Evolutionary conservation across 352 stramenopile genomes (phyloP), one percentile per base, ranked within the genome.

Genomic region (Phytophthora sojae): DNA sequence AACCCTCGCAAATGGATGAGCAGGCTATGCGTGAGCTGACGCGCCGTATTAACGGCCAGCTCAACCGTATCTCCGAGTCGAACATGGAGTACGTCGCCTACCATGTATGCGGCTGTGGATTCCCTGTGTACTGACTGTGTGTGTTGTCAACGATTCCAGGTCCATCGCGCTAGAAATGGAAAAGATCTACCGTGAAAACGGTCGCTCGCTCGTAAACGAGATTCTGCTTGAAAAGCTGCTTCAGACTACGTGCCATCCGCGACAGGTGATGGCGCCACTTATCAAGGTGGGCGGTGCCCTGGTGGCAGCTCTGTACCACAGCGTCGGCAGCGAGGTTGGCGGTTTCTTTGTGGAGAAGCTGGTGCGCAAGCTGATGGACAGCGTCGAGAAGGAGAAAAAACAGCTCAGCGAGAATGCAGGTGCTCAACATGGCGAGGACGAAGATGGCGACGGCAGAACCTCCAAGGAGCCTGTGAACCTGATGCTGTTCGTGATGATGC

Each of bases 11-110:
- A 21, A 93, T 93, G 86, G 85, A 95, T 52, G 86, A 93, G 50
- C 81, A 93, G 61, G 76, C 76, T 12, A 62, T 94, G 50, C 83
- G 88, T 0, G 86, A 94, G 60, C 67, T 96, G 61, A 80, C 80
- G 26, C 86, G 90, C 4, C 79, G 84, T 35, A 75, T 98, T 32
- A 97, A 97, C 68, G 92, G 92, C 23, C 90, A 97, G 64, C 73
- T 98, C 6, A 98, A 98, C 70, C 90, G 92, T 45, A 92, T 98
- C 53, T 95, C 92, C 15, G 93, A 97, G 76, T 86, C 81, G 60
- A 98, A 97, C 65, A 95, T 98, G 79, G 91, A 98, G 79, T 90
- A 70, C 57, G 81, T 77, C 15, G 5, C 6, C 17, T 21, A n/a
- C 42, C 42, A 49, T 23, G 1, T 21, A 21, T 21, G 0, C 14